phyloP scores from a whole-genome alignment of 768 basidiomycete genomes.

The Termitomyces sp. region DNA sequence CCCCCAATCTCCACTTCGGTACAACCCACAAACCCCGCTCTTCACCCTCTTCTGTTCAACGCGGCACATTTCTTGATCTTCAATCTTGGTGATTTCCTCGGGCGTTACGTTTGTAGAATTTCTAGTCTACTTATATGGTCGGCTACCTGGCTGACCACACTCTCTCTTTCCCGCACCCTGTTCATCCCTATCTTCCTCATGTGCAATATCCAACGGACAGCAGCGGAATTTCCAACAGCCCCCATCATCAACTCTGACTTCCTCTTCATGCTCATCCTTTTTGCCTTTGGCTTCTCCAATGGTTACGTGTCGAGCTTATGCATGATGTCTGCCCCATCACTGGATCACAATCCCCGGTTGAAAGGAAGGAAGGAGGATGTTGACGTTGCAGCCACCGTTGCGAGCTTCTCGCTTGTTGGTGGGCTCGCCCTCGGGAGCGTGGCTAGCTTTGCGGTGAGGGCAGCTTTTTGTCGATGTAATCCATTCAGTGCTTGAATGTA shows the following conservation, averaged over 20 bases:
- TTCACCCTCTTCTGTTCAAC: conserved; percentile 80
- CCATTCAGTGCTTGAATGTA: conserved; percentile 40
- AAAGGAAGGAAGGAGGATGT: conserved; percentile 70
- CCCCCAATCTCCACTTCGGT: conserved; percentile 84
- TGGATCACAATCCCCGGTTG: conserved; percentile 73
- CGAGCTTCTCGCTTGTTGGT: conserved; percentile 72
- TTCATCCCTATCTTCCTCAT: conserved; percentile 87
- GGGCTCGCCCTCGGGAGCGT: conserved; percentile 76
- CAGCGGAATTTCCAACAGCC: conserved; percentile 18
- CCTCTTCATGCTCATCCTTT: conserved; percentile 68
- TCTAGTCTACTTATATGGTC: conserved; percentile 67
- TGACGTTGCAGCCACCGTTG: conserved; percentile 80
- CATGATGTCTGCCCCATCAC: conserved; percentile 80
- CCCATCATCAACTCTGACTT: conserved; percentile 74
- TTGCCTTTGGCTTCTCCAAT: conserved; percentile 73
- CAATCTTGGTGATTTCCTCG: conserved; percentile 66
- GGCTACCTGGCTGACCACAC: conserved; percentile 47
- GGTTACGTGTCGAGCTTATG: conserved; percentile 76
- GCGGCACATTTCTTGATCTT: conserved; percentile 74
- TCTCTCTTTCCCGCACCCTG: conserved; percentile 67
- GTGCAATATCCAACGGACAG: conserved; percentile 71
- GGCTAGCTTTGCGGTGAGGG: conserved; percentile 75
- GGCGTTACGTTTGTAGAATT: conserved; percentile 64
- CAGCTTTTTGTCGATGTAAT: conserved; percentile 64
- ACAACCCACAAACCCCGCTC: conserved; percentile 51